Evolutionary conservation across 1,284 basidiomycete species (phyloP).

Genomic region (Baeospora myosura): DNA sequence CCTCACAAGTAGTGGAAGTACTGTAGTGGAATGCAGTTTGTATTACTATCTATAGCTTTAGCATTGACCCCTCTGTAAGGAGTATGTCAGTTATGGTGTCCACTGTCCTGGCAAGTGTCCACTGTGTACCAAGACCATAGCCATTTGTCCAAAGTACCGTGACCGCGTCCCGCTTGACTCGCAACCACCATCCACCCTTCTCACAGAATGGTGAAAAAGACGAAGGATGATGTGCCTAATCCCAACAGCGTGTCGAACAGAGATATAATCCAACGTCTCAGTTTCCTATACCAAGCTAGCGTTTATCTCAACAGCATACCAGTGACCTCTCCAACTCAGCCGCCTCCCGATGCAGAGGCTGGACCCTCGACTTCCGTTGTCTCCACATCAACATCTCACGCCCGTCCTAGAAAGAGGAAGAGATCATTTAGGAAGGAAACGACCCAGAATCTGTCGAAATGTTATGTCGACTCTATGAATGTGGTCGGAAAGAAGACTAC

Average conservation of each 20-base stretch:
- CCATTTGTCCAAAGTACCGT: too few relatives aligned
- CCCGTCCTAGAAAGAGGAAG: conserved; percentile 15
- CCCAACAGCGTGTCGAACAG: conserved; percentile 39
- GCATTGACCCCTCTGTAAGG: too few relatives aligned
- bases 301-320: conserved; percentile 47
- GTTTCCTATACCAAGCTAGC: conserved; percentile 79
- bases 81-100: too few relatives aligned
- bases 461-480: conserved; percentile 62
- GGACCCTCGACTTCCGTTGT: too few relatives aligned
- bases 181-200: neutral
- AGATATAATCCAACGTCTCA: conserved; percentile 74
- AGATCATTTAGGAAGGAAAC: conserved; percentile 23
- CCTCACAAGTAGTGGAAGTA: too few relatives aligned
- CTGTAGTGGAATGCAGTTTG: too few relatives aligned
- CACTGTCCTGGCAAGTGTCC: too few relatives aligned
- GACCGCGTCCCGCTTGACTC: too few relatives aligned
- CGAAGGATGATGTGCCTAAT: conserved; percentile 50
- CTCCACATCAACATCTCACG: too few relatives aligned
- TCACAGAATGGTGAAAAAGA: conserved; percentile 53
- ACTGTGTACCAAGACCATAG: too few relatives aligned
- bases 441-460: conserved; percentile 46
- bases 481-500: conserved; percentile 65
- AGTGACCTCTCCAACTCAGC: conserved; percentile 2
- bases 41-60: too few relatives aligned
- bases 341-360: conserved; percentile 2